Percentiles rank a stretch among this genome's conserved stretches.
phyloP scores from a whole-genome alignment of 352 stramenopile species.

The Globisporangium alternatum region DNA sequence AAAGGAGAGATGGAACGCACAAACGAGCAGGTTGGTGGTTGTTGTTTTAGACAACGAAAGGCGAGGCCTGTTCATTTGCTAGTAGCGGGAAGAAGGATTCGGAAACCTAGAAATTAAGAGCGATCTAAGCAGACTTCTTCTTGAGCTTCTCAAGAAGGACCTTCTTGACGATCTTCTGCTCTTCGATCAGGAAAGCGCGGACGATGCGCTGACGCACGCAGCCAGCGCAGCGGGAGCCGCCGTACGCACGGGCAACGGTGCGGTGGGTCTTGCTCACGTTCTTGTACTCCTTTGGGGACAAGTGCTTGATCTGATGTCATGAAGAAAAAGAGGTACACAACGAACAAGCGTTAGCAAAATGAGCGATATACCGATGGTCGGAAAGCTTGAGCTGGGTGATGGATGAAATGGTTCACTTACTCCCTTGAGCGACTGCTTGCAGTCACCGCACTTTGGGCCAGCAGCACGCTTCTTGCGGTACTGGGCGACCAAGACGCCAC shows the following conservation, averaged over 20 bases:
- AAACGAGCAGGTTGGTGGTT: neutral
- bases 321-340: conserved; percentile 7
- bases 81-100: conserved; percentile 19
- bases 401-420: conserved; percentile 16
- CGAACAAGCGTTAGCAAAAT: neutral
- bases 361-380: neutral
- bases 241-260: conserved; percentile 97
- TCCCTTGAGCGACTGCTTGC: conserved; percentile 89
- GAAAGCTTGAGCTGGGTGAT: neutral
- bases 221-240: conserved; percentile 90
- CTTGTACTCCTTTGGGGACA: conserved; percentile 73
- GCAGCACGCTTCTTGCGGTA: conserved; percentile 94
- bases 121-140: conserved; percentile 73
- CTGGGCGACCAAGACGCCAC: conserved; percentile 91
- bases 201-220: conserved; percentile 97
- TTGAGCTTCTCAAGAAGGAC: conserved; percentile 95
- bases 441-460: conserved; percentile 96
- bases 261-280: conserved; percentile 88
- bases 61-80: conserved; percentile 14
- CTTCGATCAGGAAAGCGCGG: conserved; percentile 98
- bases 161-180: conserved; percentile 99
- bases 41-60: conserved; percentile 15
- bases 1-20: neutral
- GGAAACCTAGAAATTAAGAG: conserved; percentile 15
- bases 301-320: conserved; percentile 75